A percentile compares a stretch with the other conserved stretches of the same genome.
These are phyloP conservation scores for Closterium sp. DNA, from an alignment of 139 green algal species.

Conservation along the genomic window DNA sequence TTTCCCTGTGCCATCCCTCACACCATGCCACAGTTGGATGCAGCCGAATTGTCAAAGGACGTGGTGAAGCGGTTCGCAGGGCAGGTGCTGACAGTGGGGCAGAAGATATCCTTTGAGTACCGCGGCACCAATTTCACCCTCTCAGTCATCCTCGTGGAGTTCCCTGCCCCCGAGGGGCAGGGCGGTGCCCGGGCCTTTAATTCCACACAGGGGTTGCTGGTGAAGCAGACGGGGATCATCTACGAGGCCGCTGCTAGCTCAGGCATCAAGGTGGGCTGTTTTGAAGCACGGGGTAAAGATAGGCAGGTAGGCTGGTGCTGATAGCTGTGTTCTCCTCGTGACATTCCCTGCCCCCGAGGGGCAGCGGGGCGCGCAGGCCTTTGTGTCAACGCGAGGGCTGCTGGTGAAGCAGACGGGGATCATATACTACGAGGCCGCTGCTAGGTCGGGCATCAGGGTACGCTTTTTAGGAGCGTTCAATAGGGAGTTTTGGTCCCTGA, in stretches of 20 bases:
- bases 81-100: slow-evolving; percentile 69
- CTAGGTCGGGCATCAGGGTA: background rate
- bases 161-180: slow-evolving; percentile 26
- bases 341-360: slow-evolving; percentile 35
- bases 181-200: background rate
- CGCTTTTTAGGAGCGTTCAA: slow-evolving; percentile 11
- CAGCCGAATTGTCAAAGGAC: background rate
- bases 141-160: slow-evolving; percentile 60
- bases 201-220: slow-evolving; percentile 43
- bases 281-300: slow-evolving; percentile 15
- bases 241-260: slow-evolving; percentile 43
- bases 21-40: background rate
- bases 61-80: slow-evolving; percentile 3
- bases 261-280: slow-evolving; percentile 67
- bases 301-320: background rate
- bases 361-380: background rate
- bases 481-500: slow-evolving; percentile 28
- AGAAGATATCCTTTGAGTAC: slow-evolving; percentile 87
- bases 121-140: slow-evolving; percentile 80
- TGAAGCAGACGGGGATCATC: slow-evolving; percentile 44
- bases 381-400: slow-evolving; percentile 33
- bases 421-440: slow-evolving; percentile 27
- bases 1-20: slow-evolving; percentile 19
- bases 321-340: slow-evolving; percentile 46
- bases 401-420: slow-evolving; percentile 49